phyloP scores from a whole-genome alignment of 1,284 basidiomycete genomes.

The Phylloboletellus chloephorus region DNA sequence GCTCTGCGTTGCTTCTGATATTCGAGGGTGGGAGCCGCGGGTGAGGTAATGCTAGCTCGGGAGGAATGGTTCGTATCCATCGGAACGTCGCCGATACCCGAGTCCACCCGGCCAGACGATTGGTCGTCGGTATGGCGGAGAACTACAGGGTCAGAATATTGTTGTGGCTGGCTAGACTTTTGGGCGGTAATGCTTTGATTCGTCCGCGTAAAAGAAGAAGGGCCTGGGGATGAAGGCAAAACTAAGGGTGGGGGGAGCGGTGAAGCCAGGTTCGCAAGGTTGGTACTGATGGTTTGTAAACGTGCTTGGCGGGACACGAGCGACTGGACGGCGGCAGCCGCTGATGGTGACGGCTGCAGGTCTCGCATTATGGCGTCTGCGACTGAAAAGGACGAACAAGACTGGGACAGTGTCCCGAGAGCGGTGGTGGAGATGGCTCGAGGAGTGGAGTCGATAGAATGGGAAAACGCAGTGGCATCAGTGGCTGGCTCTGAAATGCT shows the following conservation, averaged over 20 bases:
- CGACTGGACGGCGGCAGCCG: conserved; percentile 4
- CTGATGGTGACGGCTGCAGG: conserved; percentile 1
- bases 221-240: conserved; percentile 9
- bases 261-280: conserved; percentile 12
- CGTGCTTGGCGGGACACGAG: conserved; percentile 14
- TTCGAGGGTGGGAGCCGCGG: conserved; percentile 11
- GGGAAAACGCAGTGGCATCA: neutral
- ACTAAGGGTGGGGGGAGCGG: conserved; percentile 4
- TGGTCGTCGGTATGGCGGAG: conserved; percentile 7
- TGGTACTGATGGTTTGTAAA: conserved; percentile 17
- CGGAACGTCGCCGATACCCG: neutral
- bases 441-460: neutral
- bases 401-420: neutral
- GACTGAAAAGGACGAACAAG: neutral
- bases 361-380: conserved; percentile 4
- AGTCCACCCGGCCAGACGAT: neutral
- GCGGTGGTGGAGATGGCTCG: neutral
- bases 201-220: neutral
- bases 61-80: neutral
- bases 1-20: conserved; percentile 11
- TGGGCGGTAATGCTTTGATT: neutral
- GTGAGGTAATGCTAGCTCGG: neutral
- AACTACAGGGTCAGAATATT: neutral
- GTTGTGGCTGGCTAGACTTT: conserved; percentile 4
- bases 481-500: neutral